Evolutionary conservation across 352 stramenopile genomes (phyloP), one percentile per base, ranked within the genome.

Genomic region (Phytophthora pisi): DNA sequence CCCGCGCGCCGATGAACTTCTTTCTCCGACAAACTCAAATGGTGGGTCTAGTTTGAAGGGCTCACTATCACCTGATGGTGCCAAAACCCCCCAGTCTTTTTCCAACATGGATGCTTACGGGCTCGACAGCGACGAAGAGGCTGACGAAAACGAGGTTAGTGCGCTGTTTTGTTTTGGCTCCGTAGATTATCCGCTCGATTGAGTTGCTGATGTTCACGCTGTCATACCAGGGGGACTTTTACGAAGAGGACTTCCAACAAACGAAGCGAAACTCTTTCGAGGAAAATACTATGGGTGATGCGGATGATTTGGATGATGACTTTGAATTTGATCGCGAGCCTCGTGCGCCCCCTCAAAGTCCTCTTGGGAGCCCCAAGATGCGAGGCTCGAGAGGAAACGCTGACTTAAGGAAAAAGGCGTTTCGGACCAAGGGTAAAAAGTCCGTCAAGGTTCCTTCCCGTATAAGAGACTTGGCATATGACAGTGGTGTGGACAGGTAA

Each of bases 261-360:
- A 55, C 65, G 3, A 96, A 94, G 62, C 75, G 79, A n/a, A 69
- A 70, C 16, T 94, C 86, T 3, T 95, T 95, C 59, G 88, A 95
- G 49, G 89, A 95, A 36, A 90, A 88, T 38, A 66, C 75, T 2
- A 68, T 91, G 51, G 87, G 79, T 34, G 89, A 96, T 69, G 34
- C 70, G 13, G 89, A 96, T 47, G 89, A 97, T 67, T 72, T 74
- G 26, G 89, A 97, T 62, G 89, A 97, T 54, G 89, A 97, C 56
- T 96, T 96, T 56, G 89, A 96, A 53, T 97, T 97, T 67, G 89
- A 97, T 69, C 68, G 88, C 18, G 87, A 96, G 50, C 75, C 77
- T 51, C 78, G 75, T 23, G 63, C 66, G 23, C 66, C 78, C 18
- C 58, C 74, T 16, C 72, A 78, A 61, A 93, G 78, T 38, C 82